Percentiles rank a stretch among this genome's conserved stretches.
Conservation (phyloP, 2,329 filamentous ascomycete genomes). For the Diaporthe capsici region DNA sequence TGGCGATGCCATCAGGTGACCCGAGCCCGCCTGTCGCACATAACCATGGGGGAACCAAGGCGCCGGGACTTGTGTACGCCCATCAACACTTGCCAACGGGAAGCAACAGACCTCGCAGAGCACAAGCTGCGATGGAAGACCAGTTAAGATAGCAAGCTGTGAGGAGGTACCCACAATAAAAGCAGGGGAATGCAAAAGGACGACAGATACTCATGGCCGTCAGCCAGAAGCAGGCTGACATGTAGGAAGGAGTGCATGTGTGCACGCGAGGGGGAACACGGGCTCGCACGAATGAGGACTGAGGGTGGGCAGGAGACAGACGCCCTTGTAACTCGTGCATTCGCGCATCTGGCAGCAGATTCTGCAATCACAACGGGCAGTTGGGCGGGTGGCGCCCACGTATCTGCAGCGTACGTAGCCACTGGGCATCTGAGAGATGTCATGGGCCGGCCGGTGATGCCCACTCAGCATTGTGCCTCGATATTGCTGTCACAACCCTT, state of each 20-base stretch:
- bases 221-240: slow-evolving; percentile 4
- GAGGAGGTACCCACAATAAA: not conserved
- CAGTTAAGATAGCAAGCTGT: not conserved
- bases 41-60: not conserved
- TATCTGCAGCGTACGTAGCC: not conserved
- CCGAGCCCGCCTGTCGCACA: not conserved
- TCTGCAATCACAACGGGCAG: not conserved
- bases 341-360: slow-evolving; percentile 12
- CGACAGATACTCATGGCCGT: not conserved
- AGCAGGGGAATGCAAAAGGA: not conserved
- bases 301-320: not conserved
- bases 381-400: slow-evolving; percentile 15
- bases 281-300: slow-evolving; percentile 9
- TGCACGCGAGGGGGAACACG: not conserved
- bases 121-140: not conserved
- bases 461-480: not conserved
- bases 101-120: not conserved
- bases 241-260: not conserved
- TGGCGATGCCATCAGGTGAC: slow-evolving; percentile 13
- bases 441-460: not conserved
- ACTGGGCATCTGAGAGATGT: not conserved
- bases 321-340: not conserved
- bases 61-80: not conserved
- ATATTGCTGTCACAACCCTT: slow-evolving; percentile 5
- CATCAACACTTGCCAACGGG: slow-evolving; percentile 17